Evolutionary conservation across 495 filamentous ascomycete species (phyloP).

Genomic region (Penicillium mononematosum): DNA sequence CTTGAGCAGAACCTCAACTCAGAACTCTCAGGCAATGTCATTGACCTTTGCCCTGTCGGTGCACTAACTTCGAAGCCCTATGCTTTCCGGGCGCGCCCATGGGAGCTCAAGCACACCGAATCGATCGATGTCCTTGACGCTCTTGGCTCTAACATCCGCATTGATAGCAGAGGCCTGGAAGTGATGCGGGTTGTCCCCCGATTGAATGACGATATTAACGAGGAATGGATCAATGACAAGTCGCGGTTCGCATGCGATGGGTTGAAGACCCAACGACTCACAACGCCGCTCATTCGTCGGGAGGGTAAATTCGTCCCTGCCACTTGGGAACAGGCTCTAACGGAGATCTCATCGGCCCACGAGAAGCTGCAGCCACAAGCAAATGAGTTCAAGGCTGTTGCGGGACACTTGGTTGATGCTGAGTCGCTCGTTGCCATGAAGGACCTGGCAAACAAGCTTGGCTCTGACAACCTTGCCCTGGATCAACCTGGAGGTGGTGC

Average conservation of each 20-base stretch:
- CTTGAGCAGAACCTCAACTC: slow-evolving; percentile 87
- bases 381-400: slow-evolving; percentile 94
- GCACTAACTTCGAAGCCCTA: slow-evolving; percentile 96
- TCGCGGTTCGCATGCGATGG: slow-evolving; percentile 95
- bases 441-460: slow-evolving; percentile 91
- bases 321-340: slow-evolving; percentile 90
- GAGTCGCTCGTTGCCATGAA: slow-evolving; percentile 96
- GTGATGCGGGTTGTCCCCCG: slow-evolving; percentile 92
- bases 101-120: slow-evolving; percentile 92
- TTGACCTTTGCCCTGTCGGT: slow-evolving; percentile 96
- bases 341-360: slow-evolving; percentile 76
- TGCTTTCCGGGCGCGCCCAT: slow-evolving; percentile 92
- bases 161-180: slow-evolving; percentile 90
- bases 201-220: slow-evolving; percentile 96
- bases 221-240: slow-evolving; percentile 99
- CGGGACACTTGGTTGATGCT: slow-evolving; percentile 84
- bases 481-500: slow-evolving; percentile 82
- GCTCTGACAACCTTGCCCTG: slow-evolving; percentile 91
- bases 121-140: slow-evolving; percentile 93
- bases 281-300: slow-evolving; percentile 83
- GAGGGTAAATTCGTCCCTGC: slow-evolving; percentile 86
- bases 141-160: slow-evolving; percentile 88
- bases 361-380: slow-evolving; percentile 72
- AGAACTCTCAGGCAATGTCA: slow-evolving; percentile 94
- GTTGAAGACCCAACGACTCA: slow-evolving; percentile 90